Evolutionary conservation across 1,284 basidiomycete species (phyloP).

Genomic region (Dichomitus squalens): DNA sequence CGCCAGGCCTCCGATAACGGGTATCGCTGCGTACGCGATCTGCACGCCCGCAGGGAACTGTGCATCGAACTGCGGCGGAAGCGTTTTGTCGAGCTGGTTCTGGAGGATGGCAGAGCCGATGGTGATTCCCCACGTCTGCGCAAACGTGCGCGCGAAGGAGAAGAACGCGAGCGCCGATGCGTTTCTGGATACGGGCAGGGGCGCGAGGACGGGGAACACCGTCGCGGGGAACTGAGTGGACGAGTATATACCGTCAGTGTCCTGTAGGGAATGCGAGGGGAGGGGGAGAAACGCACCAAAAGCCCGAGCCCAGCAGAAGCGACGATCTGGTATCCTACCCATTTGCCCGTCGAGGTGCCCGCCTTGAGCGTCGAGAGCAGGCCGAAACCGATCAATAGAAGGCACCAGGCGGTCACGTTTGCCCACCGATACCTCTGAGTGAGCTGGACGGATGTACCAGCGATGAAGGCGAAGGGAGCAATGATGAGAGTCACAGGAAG

Average conservation of each 20-base stretch:
- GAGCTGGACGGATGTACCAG: slow-evolving; percentile 25
- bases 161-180: slow-evolving; percentile 40
- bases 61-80: slow-evolving; percentile 12
- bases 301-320: slow-evolving; percentile 8
- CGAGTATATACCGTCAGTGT: neutral
- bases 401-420: slow-evolving; percentile 31
- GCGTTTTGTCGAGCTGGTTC: slow-evolving; percentile 13
- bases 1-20: slow-evolving; percentile 26
- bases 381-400: slow-evolving; percentile 35
- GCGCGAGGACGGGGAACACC: slow-evolving; percentile 36
- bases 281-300: neutral
- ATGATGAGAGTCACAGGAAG: slow-evolving; percentile 17
- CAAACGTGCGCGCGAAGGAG: slow-evolving; percentile 37
- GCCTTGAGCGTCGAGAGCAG: slow-evolving; percentile 28
- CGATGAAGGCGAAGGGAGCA: slow-evolving; percentile 27
- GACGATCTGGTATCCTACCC: slow-evolving; percentile 32
- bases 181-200: slow-evolving; percentile 35
- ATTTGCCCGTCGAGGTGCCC: slow-evolving; percentile 28
- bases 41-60: slow-evolving; percentile 25
- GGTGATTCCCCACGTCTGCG: slow-evolving; percentile 24
- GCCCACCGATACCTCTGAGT: slow-evolving; percentile 31
- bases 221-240: neutral
- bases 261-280: neutral
- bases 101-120: slow-evolving; percentile 21
- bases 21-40: slow-evolving; percentile 36